Evolutionary conservation across 2,329 filamentous ascomycete species (phyloP), one percentile per base, ranked within the genome.

Genomic region (Talaromyces sp.): DNA sequence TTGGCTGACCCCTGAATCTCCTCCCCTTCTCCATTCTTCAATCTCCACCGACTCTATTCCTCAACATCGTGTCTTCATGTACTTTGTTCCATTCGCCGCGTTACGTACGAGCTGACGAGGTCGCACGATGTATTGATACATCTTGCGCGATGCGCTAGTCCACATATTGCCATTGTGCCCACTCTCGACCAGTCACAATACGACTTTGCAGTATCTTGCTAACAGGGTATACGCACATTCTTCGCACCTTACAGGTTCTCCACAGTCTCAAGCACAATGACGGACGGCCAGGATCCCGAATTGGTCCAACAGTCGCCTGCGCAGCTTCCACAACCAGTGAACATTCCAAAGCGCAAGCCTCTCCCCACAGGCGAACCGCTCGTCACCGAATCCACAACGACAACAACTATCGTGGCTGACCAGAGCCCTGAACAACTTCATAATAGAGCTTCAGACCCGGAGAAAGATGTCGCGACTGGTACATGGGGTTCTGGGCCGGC

Each of bases 261-360:
- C 56, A 55, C 57, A 25, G 40, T 25, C n/a, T 31, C n/a, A 37
- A 14, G n/a, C 28, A 58, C 39, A 31, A 61, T 61, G 59, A 35
- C 59, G 46, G 35, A 42, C 5, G 44, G 6, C 28, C 28, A 28
- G 28, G 6, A 28, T 28, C 28, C 9, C 50, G n/a, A 57, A n/a
- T 42, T 35, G 21, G 37, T n/a, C 31, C 50, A 57, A 21, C 7
- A 40, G 21, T 44, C 54, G 7, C 52, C 52, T 44, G 52, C 31
- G 7, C 48, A 55, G 59, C 35, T 23, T 54, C 21, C 37, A 40
- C 48, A 42, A 9, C 6, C 44, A 44, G 25, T 21, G 25, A 56
- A 16, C 42, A 42, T 58, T 58, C 62, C 62, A 8, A 60, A 60
- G 39, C 62, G 62, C 40, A 63, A 63, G 18, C 62, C 62, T 21